A percentile compares a stretch with the other conserved stretches of the same genome.
These are phyloP conservation scores for Stemphylium lycopersici DNA, from an alignment of 2,329 filamentous ascomycete species.

Conservation along the genomic window DNA sequence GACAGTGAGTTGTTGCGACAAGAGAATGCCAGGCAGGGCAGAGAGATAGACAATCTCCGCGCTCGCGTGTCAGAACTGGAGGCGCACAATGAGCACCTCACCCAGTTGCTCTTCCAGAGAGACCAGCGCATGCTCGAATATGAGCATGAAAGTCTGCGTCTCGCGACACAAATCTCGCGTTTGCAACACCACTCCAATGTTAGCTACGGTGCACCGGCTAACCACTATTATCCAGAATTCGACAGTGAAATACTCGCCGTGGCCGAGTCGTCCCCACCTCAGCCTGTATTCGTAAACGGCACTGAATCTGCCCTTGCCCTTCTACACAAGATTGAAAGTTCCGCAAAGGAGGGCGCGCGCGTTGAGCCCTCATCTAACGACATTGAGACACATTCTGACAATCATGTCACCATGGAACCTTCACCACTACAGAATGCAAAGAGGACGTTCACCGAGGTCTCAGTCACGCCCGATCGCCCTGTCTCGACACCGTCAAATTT, in stretches of 20 bases:
- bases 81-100: constrained; percentile 9
- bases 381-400: constrained; percentile 3
- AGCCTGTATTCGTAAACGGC: constrained; percentile 20
- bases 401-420: constrained; percentile 3
- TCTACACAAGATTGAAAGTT: constrained; percentile 29
- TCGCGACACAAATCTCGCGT: background rate
- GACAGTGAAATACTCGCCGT: constrained; percentile 20
- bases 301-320: constrained; percentile 29
- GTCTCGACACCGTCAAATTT: constrained; percentile 18
- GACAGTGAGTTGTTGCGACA: background rate
- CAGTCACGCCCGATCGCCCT: constrained; percentile 15
- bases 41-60: constrained; percentile 16
- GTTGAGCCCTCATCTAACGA: constrained; percentile 2
- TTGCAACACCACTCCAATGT: background rate
- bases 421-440: constrained; percentile 9
- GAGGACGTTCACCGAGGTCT: constrained; percentile 5
- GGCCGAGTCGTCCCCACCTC: constrained; percentile 9
- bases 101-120: constrained; percentile 1
- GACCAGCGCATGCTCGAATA: constrained; percentile 6
- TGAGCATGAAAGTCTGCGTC: constrained; percentile 6
- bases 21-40: constrained; percentile 7
- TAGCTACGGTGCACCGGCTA: constrained; percentile 16
- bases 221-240: constrained; percentile 22
- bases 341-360: constrained; percentile 14
- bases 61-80: constrained; percentile 10